Conservation (phyloP, 1,139 yeast species). For the Suhomyces choctaworum region DNA sequence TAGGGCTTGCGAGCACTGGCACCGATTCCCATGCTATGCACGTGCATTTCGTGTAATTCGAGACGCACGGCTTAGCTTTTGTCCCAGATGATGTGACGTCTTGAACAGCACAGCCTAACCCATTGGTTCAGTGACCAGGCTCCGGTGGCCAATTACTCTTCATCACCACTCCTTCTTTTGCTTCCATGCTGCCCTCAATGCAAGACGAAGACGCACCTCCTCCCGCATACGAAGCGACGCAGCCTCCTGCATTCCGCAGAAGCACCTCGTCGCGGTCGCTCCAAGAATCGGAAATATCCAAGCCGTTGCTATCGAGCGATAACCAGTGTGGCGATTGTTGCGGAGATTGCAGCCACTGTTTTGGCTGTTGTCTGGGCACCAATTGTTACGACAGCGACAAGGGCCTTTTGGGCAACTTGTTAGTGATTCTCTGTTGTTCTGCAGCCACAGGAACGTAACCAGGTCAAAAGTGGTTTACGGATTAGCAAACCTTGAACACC, state of each 20-base stretch:
- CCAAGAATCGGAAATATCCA: constrained; percentile 23
- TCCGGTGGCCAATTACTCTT: too few species aligned
- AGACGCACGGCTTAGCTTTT: too few species aligned
- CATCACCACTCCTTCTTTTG: too few species aligned
- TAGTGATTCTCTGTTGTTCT: constrained; percentile 19
- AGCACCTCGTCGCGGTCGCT: constrained; percentile 16
- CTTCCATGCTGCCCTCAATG: too few species aligned
- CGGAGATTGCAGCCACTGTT: constrained; percentile 19
- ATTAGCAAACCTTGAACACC: background rate
- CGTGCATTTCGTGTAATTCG: too few species aligned
- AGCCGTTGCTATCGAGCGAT: constrained; percentile 15
- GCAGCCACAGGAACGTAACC: constrained; percentile 6
- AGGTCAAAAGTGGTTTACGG: background rate
- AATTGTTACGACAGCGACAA: constrained; percentile 20
- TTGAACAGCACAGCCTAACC: too few species aligned
- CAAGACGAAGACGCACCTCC: constrained; percentile 6
- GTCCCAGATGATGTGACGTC: too few species aligned
- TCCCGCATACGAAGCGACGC: constrained; percentile 14
- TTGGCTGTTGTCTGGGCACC: constrained; percentile 21
- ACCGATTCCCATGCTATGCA: too few species aligned
- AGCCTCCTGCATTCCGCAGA: constrained; percentile 10
- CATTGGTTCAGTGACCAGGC: too few species aligned
- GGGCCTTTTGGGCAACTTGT: constrained; percentile 14
- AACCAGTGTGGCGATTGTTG: constrained; percentile 19
- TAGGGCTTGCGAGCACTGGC: too few species aligned